phyloP scores from a whole-genome alignment of 768 basidiomycete genomes.

The Naematelia encephala region DNA sequence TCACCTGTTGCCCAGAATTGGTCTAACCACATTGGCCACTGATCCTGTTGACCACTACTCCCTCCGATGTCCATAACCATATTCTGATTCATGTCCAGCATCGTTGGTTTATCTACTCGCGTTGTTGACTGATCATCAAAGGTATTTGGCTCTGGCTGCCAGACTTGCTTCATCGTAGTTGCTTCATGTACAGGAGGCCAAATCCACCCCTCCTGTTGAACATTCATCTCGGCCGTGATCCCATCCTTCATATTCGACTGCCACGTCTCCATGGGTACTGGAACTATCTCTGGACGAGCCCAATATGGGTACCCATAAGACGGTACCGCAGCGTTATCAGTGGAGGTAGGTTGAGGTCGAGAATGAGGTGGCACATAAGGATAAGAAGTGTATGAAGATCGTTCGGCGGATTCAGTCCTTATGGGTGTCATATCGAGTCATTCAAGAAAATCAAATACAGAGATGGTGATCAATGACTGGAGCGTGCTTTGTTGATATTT shows the following conservation, averaged over 20 bases:
- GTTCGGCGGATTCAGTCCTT: neutral
- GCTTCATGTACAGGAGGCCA: no score
- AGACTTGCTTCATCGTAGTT: no score
- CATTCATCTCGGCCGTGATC: no score
- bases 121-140: no score
- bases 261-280: neutral
- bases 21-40: neutral
- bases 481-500: neutral
- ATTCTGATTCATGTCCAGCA: neutral
- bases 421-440: neutral
- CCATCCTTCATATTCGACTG: no score
- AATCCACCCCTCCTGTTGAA: no score
- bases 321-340: neutral
- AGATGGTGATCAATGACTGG: neutral
- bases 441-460: neutral
- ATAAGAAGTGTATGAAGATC: constrained; percentile 2
- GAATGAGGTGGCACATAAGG: no score
- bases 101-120: no score
- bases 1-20: neutral
- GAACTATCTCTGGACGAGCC: neutral
- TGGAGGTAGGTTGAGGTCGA: no score
- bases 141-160: no score
- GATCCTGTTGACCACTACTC: neutral
- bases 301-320: neutral
- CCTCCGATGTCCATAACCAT: neutral